Conservation (phyloP, 345 rosid genomes). For the Aquilaria yunnanensis region DNA sequence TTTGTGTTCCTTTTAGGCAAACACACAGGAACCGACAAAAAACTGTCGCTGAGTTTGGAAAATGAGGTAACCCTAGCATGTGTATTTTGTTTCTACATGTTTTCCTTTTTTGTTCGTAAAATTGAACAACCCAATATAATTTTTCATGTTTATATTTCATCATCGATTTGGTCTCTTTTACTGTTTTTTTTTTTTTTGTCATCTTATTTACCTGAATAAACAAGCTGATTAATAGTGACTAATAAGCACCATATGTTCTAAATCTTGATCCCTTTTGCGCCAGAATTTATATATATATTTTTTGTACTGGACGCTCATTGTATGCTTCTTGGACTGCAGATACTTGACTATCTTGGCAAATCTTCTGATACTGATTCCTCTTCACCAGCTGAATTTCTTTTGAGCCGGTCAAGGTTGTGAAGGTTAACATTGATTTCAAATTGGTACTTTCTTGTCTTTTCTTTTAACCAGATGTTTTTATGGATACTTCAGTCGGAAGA, state of each 20-base stretch:
- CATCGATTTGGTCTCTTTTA: background rate
- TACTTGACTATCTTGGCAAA: constrained; percentile 80
- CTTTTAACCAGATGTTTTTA: constrained; percentile 26
- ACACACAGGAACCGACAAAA: constrained; percentile 86
- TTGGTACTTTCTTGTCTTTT: background rate
- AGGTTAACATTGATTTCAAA: constrained; percentile 8
- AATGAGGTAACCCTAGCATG: constrained; percentile 50
- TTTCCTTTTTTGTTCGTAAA: background rate
- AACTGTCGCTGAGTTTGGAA: constrained; percentile 84
- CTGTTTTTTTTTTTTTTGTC: background rate
- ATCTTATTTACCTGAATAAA: no score
- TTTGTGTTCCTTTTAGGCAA: constrained; percentile 44
- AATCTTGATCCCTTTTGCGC: background rate
- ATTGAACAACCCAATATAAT: no score
- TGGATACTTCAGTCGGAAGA: constrained; percentile 77
- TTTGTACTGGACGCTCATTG: background rate
- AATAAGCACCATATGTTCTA: background rate
- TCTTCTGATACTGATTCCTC: constrained; percentile 74
- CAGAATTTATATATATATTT: background rate
- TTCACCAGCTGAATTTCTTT: constrained; percentile 68
- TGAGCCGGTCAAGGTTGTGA: constrained; percentile 87
- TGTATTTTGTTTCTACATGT: background rate
- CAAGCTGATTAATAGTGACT: background rate
- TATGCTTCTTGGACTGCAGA: constrained; percentile 33
- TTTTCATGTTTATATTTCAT: no score